phyloP scores from a whole-genome alignment of 192 early-diverging fungal genomes.

The Backusella psychrophila region DNA sequence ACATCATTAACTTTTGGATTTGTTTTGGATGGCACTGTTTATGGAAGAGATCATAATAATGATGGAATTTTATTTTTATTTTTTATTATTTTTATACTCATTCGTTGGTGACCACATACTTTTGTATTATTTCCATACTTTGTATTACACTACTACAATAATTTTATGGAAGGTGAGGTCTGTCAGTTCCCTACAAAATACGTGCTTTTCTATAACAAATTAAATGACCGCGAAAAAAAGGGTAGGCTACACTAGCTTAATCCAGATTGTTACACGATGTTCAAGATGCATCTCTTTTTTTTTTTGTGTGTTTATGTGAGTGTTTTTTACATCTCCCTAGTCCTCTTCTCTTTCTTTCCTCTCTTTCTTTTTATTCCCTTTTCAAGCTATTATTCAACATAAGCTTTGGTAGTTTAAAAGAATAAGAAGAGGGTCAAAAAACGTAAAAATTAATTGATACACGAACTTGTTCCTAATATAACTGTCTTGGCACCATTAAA shows the following conservation, averaged over 20 bases:
- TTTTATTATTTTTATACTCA: not conserved
- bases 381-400: not conserved
- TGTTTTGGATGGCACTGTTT: constrained; percentile 6
- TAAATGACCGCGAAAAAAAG: not conserved
- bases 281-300: constrained; percentile 1
- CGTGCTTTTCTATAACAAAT: constrained; percentile 4
- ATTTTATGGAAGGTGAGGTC: not conserved
- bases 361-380: not conserved
- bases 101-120: not conserved
- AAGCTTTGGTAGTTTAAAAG: not conserved
- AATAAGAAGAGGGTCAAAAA: not conserved
- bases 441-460: not conserved
- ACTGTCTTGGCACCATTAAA: not conserved
- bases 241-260: not conserved
- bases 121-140: not conserved
- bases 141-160: not conserved
- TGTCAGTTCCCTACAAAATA: constrained; percentile 6
- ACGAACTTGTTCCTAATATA: not conserved
- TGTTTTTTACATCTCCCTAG: not conserved
- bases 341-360: not conserved
- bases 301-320: not conserved
- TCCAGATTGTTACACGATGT: not conserved
- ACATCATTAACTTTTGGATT: constrained; percentile 6
- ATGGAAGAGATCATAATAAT: constrained; percentile 2
- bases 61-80: not conserved